Evolutionary conservation across 768 basidiomycete species (phyloP), one percentile per base, ranked within the genome.

Genomic region (Lactarius quietus): DNA sequence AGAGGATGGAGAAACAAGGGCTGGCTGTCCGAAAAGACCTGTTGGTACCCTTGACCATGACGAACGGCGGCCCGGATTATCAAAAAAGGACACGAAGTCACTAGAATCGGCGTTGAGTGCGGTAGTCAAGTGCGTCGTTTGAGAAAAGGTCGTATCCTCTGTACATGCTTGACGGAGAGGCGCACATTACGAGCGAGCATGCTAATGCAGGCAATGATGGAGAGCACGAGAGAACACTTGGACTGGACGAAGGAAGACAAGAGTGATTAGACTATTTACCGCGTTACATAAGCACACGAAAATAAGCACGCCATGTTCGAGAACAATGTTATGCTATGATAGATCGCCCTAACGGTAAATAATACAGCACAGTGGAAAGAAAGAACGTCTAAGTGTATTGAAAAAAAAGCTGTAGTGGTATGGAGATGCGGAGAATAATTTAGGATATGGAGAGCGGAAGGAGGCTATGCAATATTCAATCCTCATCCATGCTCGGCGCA

Each of bases 21-120:
- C 79, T 0, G 85, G 81, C 69, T 97, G 92, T 18, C 86, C 85
- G 74, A 99, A 98, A 39, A 98, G 83, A 28, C 97, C 97, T 2
- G 90, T 89, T 2, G 82, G 76, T 7, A 81, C 76, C 31, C 84
- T 76, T 3, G 82, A 77, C 10, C 82, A 79, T 4, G 76, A 70
- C 48, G 75, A 74, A 41, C 76, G 75, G 70, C 75, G 61, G 69
- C 79, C 73, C 6, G 90, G 88, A 39, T 82, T 81, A 77, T 93
- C 91, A 74, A 93, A 92, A 64, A 90, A 82, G 18, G 84, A 77
- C 63, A 87, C 80, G 67, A 93, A 81, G 58, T 85, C 80, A 59
- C 78, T 78, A 36, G 76, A 76, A 17, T 81, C 75, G 52, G 76
- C 72, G 23, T 81, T 83, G 74, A 78, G 69, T 60, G 71, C 31